Base-by-base conservation (phyloP, 2,329 filamentous ascomycete genomes). In the Pseudocercospora fijiensis region DNA sequence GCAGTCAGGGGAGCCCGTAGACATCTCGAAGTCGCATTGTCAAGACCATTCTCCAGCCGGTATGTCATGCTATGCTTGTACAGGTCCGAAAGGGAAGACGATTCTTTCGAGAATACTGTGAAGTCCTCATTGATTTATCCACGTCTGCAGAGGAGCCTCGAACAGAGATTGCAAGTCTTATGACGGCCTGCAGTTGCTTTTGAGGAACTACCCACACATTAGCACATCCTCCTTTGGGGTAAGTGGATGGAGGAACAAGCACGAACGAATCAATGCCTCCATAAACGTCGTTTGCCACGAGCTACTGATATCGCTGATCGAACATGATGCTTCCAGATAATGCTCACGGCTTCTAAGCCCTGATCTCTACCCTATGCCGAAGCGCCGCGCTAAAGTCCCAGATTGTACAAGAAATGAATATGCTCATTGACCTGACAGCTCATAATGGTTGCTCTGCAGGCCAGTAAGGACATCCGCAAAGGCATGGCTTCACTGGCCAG, bases 351-450 rank as follows among this genome's bases (percentile, higher is more conserved):
- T 56, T 53, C 26, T 16, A n/a, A n/a, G 18, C 24, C 53, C 16
- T 20, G 20, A 18, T 28, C 33, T 28, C 33, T 37, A 33, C 27
- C 53, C 30, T 37, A 41, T 33, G 24, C 30, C 53, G n/a, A n/a
- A n/a, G 22, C 53, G 53, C 53, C 53, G 22, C 53, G 53, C 53
- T 56, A 56, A 56, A 56, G 11, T 28, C 22, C 20, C 24, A 52
- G 28, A 53, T 33, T 47, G 52, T 53, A 53, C 58, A 60, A 52
- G 53, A 56, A 26, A 56, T 9, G 18, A 58, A 60, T 37, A 16
- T 53, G 45, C 27, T 30, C 30, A 26, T 26, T 20, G 37, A 18
- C 37, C n/a, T 45, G 56, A 47, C 4, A 26, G 56, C 56, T 27
- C 43, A 27, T 11, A 5, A 20, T 37, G 26, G 37, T 27, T 28